These are phyloP conservation scores for Trifolium pratense DNA, from an alignment of 306 rosid species.

Conservation along the genomic window DNA sequence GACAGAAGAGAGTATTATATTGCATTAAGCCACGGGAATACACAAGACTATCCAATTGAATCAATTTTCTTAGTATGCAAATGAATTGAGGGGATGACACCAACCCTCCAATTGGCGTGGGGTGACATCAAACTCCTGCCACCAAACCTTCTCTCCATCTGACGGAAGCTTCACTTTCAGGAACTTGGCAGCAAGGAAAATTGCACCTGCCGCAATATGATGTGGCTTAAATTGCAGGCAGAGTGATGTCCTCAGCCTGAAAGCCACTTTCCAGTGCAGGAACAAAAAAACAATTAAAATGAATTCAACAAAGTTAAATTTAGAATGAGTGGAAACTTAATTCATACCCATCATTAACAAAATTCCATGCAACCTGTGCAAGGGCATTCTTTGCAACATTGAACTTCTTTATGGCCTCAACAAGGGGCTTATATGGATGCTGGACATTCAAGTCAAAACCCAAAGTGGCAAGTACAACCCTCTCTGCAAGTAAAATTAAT, in stretches of 20 bases:
- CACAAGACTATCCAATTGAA: slow-evolving; percentile 43
- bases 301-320: slow-evolving; percentile 43
- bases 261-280: slow-evolving; percentile 71
- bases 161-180: slow-evolving; percentile 97
- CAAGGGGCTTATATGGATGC: slow-evolving; percentile 98
- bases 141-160: slow-evolving; percentile 99
- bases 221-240: slow-evolving; percentile 99
- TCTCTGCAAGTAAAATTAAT: slow-evolving; percentile 83
- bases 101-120: slow-evolving; percentile 99
- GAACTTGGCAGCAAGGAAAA: slow-evolving; percentile 99
- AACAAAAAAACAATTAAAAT: slow-evolving; percentile 45
- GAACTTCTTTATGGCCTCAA: slow-evolving; percentile 97
- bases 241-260: slow-evolving; percentile 99
- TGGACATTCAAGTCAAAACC: slow-evolving; percentile 87
- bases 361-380: slow-evolving; percentile 99
- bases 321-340: slow-evolving; percentile 42
- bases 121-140: slow-evolving; percentile 99
- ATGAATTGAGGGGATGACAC: slow-evolving; percentile 63
- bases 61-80: slow-evolving; percentile 39
- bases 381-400: slow-evolving; percentile 92
- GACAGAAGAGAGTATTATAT: slow-evolving; percentile 38
- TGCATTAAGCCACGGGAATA: slow-evolving; percentile 39
- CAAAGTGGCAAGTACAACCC: slow-evolving; percentile 90
- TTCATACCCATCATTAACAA: slow-evolving; percentile 97
- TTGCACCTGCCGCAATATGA: slow-evolving; percentile 99